Evolutionary conservation across 805 yeast genomes (phyloP).

Genomic region (Soucietia sequanensis): DNA sequence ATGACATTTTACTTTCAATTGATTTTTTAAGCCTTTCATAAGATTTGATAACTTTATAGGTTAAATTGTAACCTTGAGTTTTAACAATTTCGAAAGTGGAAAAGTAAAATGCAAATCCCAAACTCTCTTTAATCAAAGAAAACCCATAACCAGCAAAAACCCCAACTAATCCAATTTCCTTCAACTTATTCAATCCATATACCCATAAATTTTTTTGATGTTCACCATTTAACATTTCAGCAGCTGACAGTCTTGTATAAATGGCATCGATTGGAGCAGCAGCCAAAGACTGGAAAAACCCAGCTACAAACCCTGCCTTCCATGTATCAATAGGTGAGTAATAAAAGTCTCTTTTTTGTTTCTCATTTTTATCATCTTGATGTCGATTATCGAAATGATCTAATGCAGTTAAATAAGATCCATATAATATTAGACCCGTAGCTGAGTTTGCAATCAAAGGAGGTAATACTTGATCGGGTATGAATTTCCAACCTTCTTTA

Average conservation of each 20-base stretch:
- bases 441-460: constrained; percentile 86
- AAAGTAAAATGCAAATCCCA: constrained; percentile 85
- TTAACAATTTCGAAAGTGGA: constrained; percentile 77
- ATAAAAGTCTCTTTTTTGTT: constrained; percentile 12
- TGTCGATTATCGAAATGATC: constrained; percentile 23
- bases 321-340: constrained; percentile 54
- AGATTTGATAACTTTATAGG: constrained; percentile 45
- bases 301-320: constrained; percentile 82
- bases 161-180: constrained; percentile 74
- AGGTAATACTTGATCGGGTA: constrained; percentile 83
- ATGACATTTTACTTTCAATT: constrained; percentile 6
- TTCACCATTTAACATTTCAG: constrained; percentile 65
- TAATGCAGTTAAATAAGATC: constrained; percentile 67
- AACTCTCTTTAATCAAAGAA: constrained; percentile 70
- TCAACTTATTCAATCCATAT: constrained; percentile 67
- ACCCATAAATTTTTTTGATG: constrained; percentile 69
- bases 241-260: constrained; percentile 73
- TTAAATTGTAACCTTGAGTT: constrained; percentile 56
- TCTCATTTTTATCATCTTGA: constrained; percentile 4
- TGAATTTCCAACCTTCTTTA: constrained; percentile 80
- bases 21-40: constrained; percentile 40
- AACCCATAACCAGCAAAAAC: constrained; percentile 89
- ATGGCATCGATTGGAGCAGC: constrained; percentile 95
- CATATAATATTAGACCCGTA: constrained; percentile 84
- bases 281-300: constrained; percentile 81